Percentiles rank a stretch among this genome's conserved stretches.
Evolutionary conservation across 306 rosid genomes (phyloP).

Genomic region (Prunus salicina): DNA sequence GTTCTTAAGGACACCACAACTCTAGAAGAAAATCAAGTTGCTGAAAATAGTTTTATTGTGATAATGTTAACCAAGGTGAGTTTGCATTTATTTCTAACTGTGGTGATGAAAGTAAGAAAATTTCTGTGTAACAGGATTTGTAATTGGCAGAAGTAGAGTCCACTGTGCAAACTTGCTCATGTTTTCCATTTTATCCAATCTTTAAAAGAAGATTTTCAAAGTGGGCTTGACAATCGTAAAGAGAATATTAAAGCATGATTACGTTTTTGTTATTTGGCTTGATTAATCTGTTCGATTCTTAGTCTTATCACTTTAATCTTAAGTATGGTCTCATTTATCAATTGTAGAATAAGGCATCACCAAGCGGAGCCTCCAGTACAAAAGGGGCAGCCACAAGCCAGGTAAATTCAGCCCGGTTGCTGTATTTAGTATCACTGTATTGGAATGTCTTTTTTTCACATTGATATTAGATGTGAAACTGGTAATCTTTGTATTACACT

Average conservation of each 20-base stretch:
- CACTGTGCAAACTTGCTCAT: background rate
- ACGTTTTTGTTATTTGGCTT: background rate
- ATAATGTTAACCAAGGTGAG: slow-evolving; percentile 41
- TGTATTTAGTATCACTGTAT: too few species aligned
- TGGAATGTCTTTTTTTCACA: background rate
- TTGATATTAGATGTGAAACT: background rate
- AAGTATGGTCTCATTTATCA: slow-evolving; percentile 6
- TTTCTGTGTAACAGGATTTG: background rate
- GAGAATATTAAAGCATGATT: background rate
- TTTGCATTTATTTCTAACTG: background rate
- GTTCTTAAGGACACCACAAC: slow-evolving; percentile 42
- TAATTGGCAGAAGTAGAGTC: too few species aligned
- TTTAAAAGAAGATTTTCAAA: background rate
- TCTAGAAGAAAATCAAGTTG: slow-evolving; percentile 36
- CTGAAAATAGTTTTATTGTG: slow-evolving; percentile 41
- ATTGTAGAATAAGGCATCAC: slow-evolving; percentile 33
- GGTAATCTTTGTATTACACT: background rate
- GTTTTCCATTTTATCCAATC: background rate
- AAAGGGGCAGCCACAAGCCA: slow-evolving; percentile 33
- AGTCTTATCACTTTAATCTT: background rate
- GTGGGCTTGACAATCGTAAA: background rate
- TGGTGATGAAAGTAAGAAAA: background rate
- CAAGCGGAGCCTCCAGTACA: slow-evolving; percentile 34
- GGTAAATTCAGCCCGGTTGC: slow-evolving; percentile 17
- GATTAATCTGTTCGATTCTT: background rate